These are phyloP conservation scores for Mimosa bimucronata DNA, from an alignment of 306 rosid species.

Conservation along the genomic window DNA sequence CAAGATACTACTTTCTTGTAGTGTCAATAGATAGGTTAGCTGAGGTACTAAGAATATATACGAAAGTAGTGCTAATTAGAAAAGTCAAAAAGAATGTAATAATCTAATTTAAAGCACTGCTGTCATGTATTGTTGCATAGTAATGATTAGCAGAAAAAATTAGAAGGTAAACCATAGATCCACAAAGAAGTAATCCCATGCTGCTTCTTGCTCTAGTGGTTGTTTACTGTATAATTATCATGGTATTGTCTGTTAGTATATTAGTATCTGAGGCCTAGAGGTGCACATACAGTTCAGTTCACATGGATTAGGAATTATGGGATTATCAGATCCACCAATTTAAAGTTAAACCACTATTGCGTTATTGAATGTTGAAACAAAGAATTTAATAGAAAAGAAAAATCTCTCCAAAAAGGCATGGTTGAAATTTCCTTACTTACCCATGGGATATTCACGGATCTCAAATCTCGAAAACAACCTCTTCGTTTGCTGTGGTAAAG, in stretches of 20 bases:
- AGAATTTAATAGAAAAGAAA: neutral
- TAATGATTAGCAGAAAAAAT: slow-evolving; percentile 1
- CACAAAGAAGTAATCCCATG: neutral
- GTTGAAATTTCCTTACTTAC: neutral
- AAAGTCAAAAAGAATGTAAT: neutral
- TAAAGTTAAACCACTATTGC: neutral
- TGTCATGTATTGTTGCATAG: neutral
- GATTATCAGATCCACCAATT: neutral
- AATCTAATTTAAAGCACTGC: neutral
- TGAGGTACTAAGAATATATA: neutral
- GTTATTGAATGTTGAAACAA: neutral
- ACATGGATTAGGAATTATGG: neutral
- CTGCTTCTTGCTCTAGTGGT: neutral
- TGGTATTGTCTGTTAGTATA: neutral
- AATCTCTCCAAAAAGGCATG: neutral
- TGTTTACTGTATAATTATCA: neutral
- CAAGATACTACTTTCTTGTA: neutral
- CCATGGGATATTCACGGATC: no score
- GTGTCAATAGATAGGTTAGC: neutral
- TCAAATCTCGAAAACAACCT: no score
- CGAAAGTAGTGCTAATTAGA: neutral
- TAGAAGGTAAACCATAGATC: neutral
- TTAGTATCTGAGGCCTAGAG: neutral
- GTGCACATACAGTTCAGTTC: neutral
- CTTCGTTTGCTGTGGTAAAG: no score